Conservation (phyloP, 2,329 filamentous ascomycete species). For the Cercospora berteroae region DNA sequence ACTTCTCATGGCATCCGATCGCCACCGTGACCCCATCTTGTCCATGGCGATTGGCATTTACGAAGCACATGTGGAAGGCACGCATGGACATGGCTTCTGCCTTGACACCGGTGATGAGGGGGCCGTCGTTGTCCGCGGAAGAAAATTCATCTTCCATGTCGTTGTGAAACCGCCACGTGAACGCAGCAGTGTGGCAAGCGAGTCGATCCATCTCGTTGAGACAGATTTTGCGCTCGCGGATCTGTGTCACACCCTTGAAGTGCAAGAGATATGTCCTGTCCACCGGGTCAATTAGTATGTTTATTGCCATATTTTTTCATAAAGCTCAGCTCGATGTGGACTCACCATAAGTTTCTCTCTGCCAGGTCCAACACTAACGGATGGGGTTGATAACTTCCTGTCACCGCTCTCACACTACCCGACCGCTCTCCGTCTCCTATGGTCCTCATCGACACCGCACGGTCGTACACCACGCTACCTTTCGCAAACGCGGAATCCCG, state of each 20-base stretch:
- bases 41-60: background rate
- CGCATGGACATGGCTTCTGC: background rate
- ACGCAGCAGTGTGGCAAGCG: background rate
- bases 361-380: background rate
- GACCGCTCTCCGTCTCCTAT: background rate
- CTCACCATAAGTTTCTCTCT: background rate
- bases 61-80: background rate
- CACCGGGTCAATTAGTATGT: background rate
- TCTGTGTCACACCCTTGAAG: background rate
- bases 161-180: background rate
- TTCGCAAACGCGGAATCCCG: background rate
- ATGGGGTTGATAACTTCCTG: background rate
- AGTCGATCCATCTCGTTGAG: background rate
- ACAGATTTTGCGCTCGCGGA: background rate
- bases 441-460: background rate
- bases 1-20: background rate
- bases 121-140: background rate
- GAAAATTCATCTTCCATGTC: background rate
- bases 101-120: background rate
- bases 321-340: background rate
- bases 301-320: background rate
- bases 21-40: background rate
- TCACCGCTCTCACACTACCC: background rate
- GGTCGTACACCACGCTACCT: background rate
- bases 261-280: background rate